Evolutionary conservation across 306 rosid genomes (phyloP).

Genomic region (Cucurbita pepo): DNA sequence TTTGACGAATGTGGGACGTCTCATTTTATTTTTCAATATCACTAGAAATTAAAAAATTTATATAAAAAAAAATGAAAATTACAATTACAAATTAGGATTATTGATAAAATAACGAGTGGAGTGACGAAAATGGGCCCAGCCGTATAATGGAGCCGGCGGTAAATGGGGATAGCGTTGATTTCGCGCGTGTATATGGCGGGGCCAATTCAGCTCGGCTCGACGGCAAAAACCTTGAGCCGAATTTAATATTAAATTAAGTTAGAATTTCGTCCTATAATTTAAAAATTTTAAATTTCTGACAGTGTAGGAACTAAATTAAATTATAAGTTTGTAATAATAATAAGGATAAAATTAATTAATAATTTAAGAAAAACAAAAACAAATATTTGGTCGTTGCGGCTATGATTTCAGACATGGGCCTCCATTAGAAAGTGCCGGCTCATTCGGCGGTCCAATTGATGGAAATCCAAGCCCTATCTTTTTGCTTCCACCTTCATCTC

Average conservation of each 20-base stretch:
- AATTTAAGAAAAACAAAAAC: not conserved
- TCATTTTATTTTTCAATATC: too few relatives aligned
- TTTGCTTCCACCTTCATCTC: not conserved
- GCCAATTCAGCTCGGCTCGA: not conserved
- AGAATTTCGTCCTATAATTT: too few relatives aligned
- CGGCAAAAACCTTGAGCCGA: not conserved
- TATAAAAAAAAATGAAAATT: too few relatives aligned
- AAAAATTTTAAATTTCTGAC: too few relatives aligned
- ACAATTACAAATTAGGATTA: too few relatives aligned
- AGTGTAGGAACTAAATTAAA: too few relatives aligned
- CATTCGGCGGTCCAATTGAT: slow-evolving; percentile 2
- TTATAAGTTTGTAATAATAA: too few relatives aligned
- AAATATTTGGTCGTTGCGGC: not conserved
- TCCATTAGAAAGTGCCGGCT: not conserved
- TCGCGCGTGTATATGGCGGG: slow-evolving; percentile 23
- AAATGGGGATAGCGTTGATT: slow-evolving; percentile 15
- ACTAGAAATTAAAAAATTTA: too few relatives aligned
- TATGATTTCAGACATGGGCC: slow-evolving; percentile 8
- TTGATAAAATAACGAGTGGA: too few relatives aligned
- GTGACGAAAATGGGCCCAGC: slow-evolving; percentile 6
- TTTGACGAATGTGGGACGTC: too few relatives aligned
- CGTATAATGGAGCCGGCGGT: slow-evolving; percentile 11
- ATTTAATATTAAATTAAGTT: not conserved
- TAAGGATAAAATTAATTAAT: too few relatives aligned
- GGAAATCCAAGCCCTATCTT: not conserved